These are phyloP conservation scores for Oryza brachyantha DNA, from an alignment of 176 grass and related monocot species.

Conservation along the genomic window DNA sequence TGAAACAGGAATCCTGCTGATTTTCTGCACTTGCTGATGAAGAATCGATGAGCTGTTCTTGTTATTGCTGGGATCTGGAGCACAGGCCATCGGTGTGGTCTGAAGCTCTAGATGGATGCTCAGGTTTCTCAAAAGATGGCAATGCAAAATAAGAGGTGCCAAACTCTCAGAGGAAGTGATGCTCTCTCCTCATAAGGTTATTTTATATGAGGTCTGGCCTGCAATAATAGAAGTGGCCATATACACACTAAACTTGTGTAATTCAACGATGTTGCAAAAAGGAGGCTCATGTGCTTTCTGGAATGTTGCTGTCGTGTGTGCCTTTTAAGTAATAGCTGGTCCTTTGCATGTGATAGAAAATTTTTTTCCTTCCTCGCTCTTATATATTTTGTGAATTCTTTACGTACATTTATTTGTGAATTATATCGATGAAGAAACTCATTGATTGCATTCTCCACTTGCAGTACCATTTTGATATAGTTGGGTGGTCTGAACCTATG, in stretches of 20 bases:
- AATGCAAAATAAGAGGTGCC: neutral
- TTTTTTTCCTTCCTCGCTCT: neutral
- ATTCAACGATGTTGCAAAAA: constrained; percentile 5
- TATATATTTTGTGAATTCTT: neutral
- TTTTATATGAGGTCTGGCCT: constrained; percentile 38
- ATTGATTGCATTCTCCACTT: neutral
- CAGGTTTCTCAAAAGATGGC: constrained; percentile 15
- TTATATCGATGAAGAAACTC: neutral
- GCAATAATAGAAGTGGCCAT: no score
- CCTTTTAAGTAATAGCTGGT: constrained; percentile 14
- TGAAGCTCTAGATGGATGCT: constrained; percentile 7
- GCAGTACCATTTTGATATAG: neutral
- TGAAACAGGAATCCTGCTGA: constrained; percentile 34
- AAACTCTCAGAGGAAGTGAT: constrained; percentile 16
- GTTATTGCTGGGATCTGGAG: constrained; percentile 20
- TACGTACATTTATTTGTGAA: neutral
- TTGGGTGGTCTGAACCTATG: neutral
- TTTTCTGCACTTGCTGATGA: constrained; percentile 36
- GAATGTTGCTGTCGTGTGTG: constrained; percentile 43
- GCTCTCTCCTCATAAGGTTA: neutral
- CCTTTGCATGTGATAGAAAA: constrained; percentile 43
- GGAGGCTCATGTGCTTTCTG: constrained; percentile 41
- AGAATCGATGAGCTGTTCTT: constrained; percentile 27
- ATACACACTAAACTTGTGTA: neutral
- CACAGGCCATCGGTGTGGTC: constrained; percentile 38